Evolutionary conservation across 495 filamentous ascomycete genomes (phyloP), one percentile per base, ranked within the genome.

Genomic region (Ramalina intermedia): DNA sequence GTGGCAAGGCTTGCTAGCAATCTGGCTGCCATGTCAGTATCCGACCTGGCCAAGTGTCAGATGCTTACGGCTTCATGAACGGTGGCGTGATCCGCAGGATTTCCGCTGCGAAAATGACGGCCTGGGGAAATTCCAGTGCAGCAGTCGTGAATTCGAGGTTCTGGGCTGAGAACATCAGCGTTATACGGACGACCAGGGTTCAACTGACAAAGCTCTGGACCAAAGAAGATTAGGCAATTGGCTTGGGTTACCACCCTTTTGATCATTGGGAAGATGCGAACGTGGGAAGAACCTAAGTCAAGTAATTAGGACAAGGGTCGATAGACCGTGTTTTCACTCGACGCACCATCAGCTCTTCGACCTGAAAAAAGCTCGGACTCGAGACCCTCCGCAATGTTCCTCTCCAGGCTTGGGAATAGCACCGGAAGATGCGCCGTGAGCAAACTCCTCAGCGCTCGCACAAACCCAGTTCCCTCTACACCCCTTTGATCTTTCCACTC

Each of bases 381-480:
- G 12, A 33, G 29, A 33, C 29, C 12, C 3, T 33, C 29, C 8
- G 6, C 12, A 33, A 33, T 33, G 29, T 33, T 33, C 8, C 8
- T 13, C 7, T 33, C 12, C 12, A 33, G 29, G 8, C 29, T 33
- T 13, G 29, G 48, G 2, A 57, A 33, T 1, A 64, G 27, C 6
- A 48, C 14, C 3, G 55, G 60, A 0, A 62, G 51, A 23, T 62
- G 49, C 36, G 51, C 49, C 8, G 60, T 61, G 23, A 64, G 41
- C 1, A 62, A 41, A 4, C 50, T 55, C 6, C 60, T 53, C 18
- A 64, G 49, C n/a, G 61, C 52, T 7, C 58, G 55, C 2, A 62
- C 42, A 48, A 61, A 62, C 0, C 55, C 55, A 23, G 48, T 46
- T 9, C 60, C 55, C 27, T 61, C 55, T 11, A 46, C 44, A 2